These are phyloP conservation scores for Aspergillus biplanus DNA, from an alignment of 495 filamentous ascomycete species.

Conservation along the genomic window DNA sequence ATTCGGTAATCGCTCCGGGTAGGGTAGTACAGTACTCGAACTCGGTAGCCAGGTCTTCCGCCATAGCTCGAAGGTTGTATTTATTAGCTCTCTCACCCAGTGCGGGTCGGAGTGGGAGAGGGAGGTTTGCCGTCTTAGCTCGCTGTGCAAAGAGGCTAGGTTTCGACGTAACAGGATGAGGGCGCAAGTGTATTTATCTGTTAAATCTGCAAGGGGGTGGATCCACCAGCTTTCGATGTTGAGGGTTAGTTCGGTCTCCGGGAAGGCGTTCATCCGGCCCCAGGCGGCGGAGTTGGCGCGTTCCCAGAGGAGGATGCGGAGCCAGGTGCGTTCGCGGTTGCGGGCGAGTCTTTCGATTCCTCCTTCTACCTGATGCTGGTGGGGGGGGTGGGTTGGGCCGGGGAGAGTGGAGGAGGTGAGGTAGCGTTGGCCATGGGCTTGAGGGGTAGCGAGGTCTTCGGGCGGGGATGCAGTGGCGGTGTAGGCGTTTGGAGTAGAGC, in stretches of 20 bases:
- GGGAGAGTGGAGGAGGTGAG: no score
- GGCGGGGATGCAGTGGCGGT: neutral
- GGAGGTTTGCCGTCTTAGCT: constrained; percentile 13
- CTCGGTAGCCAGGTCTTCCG: constrained; percentile 23
- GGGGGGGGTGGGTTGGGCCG: no score
- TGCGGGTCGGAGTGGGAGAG: constrained; percentile 20
- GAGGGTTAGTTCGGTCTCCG: constrained; percentile 29
- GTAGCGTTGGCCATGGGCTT: no score
- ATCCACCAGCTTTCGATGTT: constrained; percentile 33
- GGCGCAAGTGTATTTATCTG: constrained; percentile 34
- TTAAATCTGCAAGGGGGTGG: constrained; percentile 29
- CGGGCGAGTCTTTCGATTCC: constrained; percentile 17
- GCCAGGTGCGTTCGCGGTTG: constrained; percentile 34
- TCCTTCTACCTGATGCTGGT: no score
- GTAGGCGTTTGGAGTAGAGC: neutral
- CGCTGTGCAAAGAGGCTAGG: constrained; percentile 24
- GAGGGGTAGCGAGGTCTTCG: neutral
- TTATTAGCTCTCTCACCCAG: constrained; percentile 30
- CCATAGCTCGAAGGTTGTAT: constrained; percentile 27
- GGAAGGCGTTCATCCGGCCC: constrained; percentile 29
- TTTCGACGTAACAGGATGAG: constrained; percentile 27
- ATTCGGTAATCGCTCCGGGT: constrained; percentile 24
- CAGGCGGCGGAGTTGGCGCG: constrained; percentile 33
- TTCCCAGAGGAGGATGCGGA: constrained; percentile 34
- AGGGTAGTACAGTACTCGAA: neutral